Base-by-base conservation (phyloP, 345 rosid genomes). In the Hirschfeldia incana region DNA sequence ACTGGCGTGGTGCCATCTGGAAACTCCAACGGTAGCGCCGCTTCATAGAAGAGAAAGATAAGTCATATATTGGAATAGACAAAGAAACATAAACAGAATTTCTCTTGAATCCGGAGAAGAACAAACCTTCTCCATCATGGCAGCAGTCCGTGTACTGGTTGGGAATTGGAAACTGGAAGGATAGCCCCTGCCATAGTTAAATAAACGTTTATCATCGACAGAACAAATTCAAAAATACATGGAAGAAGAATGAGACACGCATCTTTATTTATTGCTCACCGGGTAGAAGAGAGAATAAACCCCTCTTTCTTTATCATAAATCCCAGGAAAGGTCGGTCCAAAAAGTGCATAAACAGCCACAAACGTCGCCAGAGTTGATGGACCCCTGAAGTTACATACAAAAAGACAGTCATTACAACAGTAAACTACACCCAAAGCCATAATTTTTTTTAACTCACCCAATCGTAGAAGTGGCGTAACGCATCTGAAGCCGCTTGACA, bases 1-100 rank as follows among this genome's bases (percentile, higher is more conserved):
- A 95, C 99, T 67, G 99, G 99, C n/a, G 98, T 93, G 13, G 98
- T 95, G 37, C 99, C 99, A 87, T 93, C 98, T 5, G 99, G 99
- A 84, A 95, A 93, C 89, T 95, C 99, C 78, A 95, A 82, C 1
- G 99, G 99, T 59, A 95, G 76, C 81, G 89, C 98, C 83, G 94
- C 99, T 95, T 83, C 69, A 73, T 78, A 34, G 61, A 67, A 57
- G 60, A 78, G 3, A 70, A 15, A 68, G 65, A 77, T 68, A 80
- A 53, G 76, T 70, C 16, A 75, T 44, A 37, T n/a, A 60, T 7
- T 16, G 17, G 12, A 44, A 4, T 44, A 39, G 36, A 9, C 34
- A 36, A 30, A 53, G 65, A 39, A 75, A 76, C 10, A 69, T 57
- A 66, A 51, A 55, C 68, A 11, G 0, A 57, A 15, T 11, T 59